phyloP scores from a whole-genome alignment of 805 yeast species.

The Lachancea sp. region DNA sequence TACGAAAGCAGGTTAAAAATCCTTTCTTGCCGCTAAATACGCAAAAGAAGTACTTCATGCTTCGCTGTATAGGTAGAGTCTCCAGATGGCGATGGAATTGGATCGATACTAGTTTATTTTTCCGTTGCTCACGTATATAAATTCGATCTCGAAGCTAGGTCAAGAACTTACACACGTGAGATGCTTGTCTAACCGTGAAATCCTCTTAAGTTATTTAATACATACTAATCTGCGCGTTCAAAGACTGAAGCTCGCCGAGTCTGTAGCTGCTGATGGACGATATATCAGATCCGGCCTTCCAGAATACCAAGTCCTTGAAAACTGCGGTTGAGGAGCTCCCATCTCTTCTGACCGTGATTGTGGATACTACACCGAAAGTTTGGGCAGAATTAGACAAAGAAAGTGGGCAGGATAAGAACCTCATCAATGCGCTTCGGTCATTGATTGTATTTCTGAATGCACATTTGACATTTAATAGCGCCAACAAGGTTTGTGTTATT shows the following conservation, averaged over 20 bases:
- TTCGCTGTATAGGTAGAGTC: no score
- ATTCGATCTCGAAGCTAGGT: no score
- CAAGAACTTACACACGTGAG: no score
- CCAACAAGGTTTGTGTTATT: conserved; percentile 76
- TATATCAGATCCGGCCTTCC: conserved; percentile 33
- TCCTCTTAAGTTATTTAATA: no score
- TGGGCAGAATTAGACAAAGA: conserved; percentile 36
- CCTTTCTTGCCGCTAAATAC: no score
- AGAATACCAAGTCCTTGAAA: conserved; percentile 20
- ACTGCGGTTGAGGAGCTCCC: conserved; percentile 54
- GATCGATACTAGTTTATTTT: no score
- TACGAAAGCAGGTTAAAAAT: no score
- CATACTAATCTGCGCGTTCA: no score
- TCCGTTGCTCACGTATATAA: no score
- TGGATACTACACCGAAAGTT: conserved; percentile 65
- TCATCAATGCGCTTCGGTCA: conserved; percentile 57
- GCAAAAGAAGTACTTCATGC: no score
- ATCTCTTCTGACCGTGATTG: conserved; percentile 66
- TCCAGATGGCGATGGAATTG: no score
- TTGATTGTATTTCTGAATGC: conserved; percentile 76
- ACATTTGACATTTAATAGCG: conserved; percentile 76
- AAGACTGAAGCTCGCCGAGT: background rate
- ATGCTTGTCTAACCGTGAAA: no score
- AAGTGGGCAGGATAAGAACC: conserved; percentile 33
- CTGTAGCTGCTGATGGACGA: conserved; percentile 26